Evolutionary conservation across 768 basidiomycete species (phyloP), one percentile per base, ranked within the genome.

Genomic region (Suillus occidentalis): DNA sequence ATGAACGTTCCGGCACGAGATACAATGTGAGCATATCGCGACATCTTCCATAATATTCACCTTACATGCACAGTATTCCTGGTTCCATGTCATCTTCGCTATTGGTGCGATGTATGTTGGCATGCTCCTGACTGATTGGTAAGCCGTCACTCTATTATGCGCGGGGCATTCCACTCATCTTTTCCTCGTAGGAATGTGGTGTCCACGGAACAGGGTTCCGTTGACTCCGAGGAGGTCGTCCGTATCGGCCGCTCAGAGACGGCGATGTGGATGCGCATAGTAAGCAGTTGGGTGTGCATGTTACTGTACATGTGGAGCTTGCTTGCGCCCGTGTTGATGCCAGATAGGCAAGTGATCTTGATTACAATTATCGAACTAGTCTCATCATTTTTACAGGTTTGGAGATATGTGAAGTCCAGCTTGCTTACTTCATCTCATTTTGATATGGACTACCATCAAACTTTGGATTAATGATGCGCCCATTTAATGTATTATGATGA

Each of bases 231-330:
- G 62, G 80, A 85, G 50, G 87, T 91, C 66, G 89, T 98, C 45
- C 93, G 94, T 76, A 99, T 99, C 57, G 97, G 97, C 20, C 88
- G 95, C 43, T 96, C 94, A 6, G 93, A 95, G 74, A 90, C 92
- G 10, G 95, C 97, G 4, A 99, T 99, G 97, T 99, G 97, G 97
- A 98, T 98, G 94, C 83, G 97, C 5, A 86, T 99, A 39, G 92
- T 99, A 55, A 95, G 94, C 37, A 92, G 92, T 68, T 99, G 97
- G 97, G 84, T 97, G 31, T 98, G 94, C 76, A 89, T 94, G 78
- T 63, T 89, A 49, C 77, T 95, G 66, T 97, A 94, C 72, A 86
- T 85, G 37, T 95, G 94, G 94, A 95, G 91, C 70, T 78, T 97
- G 39, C 70, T 97, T 60, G 96, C 94, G 9, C 96, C 96, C 0